Evolutionary conservation across 1,284 basidiomycete species (phyloP).

Genomic region (Flammula alnicola): DNA sequence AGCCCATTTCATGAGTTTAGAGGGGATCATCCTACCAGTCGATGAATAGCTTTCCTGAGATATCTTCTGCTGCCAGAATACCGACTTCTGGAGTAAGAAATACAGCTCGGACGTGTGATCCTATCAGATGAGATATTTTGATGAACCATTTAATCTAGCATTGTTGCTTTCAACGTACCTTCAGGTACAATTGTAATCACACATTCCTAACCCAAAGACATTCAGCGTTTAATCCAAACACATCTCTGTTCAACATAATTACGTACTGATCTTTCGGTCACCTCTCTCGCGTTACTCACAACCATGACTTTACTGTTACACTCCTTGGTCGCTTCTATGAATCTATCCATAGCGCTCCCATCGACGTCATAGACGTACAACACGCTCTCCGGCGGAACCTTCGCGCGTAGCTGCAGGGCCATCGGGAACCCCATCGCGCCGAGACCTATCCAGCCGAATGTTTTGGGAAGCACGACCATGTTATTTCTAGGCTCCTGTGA

Average conservation of each 20-base stretch:
- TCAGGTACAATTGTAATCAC: slow-evolving; percentile 44
- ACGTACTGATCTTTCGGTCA: slow-evolving; percentile 39
- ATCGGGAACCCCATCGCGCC: slow-evolving; percentile 48
- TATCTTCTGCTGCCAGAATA: slow-evolving; percentile 33
- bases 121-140: slow-evolving; percentile 21
- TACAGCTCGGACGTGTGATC: slow-evolving; percentile 39
- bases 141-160: neutral
- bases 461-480: no score
- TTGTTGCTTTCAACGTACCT: slow-evolving; percentile 25
- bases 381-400: slow-evolving; percentile 26
- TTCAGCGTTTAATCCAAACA: no score
- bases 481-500: no score
- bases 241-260: no score
- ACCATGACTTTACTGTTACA: neutral
- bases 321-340: slow-evolving; percentile 14
- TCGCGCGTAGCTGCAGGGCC: slow-evolving; percentile 38
- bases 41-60: slow-evolving; percentile 41
- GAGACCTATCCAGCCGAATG: slow-evolving; percentile 41
- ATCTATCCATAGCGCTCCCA: slow-evolving; percentile 27
- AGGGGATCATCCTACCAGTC: slow-evolving; percentile 35
- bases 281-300: slow-evolving; percentile 30
- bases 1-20: neutral
- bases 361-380: slow-evolving; percentile 40
- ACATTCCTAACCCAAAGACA: slow-evolving; percentile 34
- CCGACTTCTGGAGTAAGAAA: slow-evolving; percentile 37